Evolutionary conservation across 768 basidiomycete genomes (phyloP), one percentile per base, ranked within the genome.

Genomic region (Pulveroboletus sp.): DNA sequence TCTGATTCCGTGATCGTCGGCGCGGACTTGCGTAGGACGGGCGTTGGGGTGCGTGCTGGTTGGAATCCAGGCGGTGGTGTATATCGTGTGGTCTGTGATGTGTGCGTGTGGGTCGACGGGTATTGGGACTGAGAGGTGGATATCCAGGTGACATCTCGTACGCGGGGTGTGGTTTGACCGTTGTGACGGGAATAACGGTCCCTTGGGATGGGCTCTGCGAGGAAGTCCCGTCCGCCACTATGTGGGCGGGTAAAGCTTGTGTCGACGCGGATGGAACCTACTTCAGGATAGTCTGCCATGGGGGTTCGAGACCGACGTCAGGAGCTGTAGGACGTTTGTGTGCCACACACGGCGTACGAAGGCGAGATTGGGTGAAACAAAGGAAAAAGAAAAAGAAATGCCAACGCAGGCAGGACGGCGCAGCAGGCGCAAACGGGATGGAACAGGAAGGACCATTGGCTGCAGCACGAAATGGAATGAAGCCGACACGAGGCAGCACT

Each of bases 121-220:
- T 47, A 37, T 14, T 67, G 65, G 21, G 65, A 57, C 11, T 59
- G 65, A 10, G 61, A 51, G 1, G 44, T 50, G 40, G 65, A 67
- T 57, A 68, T 57, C 66, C 66, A 68, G 33, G 66, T 68, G 43
- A 68, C 50, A 41, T 69, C 68, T 52, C 66, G 61, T 30, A 52
- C 27, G 15, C 66, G 67, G 8, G 53, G 39, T 44, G 58, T 57
- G 21, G 47, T 44, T 42, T 69, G 68, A 28, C 56, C 44, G 8
- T 64, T 64, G 11, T 64, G 54, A 24, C 67, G 62, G 15, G 66
- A 69, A 43, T 63, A 65, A 17, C 63, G 61, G 33, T 67, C 63
- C 35, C 55, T 69, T 26, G 56, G 44, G 12, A 46, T 8, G 1
- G 63, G 45, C 5, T 68, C 66, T 32, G 43, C 45, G 15, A 56